Conservation (phyloP, 2,329 filamentous ascomycete species). For the Apiospora hydei region DNA sequence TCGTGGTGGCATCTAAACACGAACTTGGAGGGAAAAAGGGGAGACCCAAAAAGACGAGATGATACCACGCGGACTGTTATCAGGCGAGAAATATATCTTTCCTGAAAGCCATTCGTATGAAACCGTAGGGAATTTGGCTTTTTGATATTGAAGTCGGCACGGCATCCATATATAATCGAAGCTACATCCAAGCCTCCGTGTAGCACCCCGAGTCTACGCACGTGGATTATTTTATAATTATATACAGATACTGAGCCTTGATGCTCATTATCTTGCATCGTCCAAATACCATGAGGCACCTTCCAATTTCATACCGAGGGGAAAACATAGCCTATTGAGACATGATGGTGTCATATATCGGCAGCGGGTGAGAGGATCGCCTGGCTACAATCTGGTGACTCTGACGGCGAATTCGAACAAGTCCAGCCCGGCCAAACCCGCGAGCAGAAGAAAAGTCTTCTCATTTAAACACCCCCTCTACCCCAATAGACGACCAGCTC, state of each 20-base stretch:
- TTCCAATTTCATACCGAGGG: neutral
- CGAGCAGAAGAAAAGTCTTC: too few species aligned
- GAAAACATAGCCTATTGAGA: neutral
- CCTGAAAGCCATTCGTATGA: neutral
- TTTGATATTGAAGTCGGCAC: neutral
- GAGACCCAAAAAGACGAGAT: neutral
- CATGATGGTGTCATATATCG: neutral
- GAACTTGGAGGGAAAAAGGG: neutral
- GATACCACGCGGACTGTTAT: neutral
- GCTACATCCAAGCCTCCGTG: neutral
- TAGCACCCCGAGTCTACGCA: too few species aligned
- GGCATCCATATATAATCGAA: neutral
- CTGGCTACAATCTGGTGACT: neutral
- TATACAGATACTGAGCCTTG: neutral
- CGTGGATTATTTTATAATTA: too few species aligned
- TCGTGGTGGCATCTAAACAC: neutral
- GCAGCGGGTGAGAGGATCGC: neutral
- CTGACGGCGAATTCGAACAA: too few species aligned
- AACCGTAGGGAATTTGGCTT: neutral
- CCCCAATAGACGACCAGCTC: too few species aligned
- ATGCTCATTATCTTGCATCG: neutral
- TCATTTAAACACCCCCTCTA: too few species aligned
- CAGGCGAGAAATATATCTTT: neutral
- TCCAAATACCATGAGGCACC: neutral
- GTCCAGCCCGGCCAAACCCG: too few species aligned